Percentiles rank a stretch among this genome's conserved stretches.
phyloP scores from a whole-genome alignment of 768 basidiomycete genomes.

The Pleurotus cornucopiae region DNA sequence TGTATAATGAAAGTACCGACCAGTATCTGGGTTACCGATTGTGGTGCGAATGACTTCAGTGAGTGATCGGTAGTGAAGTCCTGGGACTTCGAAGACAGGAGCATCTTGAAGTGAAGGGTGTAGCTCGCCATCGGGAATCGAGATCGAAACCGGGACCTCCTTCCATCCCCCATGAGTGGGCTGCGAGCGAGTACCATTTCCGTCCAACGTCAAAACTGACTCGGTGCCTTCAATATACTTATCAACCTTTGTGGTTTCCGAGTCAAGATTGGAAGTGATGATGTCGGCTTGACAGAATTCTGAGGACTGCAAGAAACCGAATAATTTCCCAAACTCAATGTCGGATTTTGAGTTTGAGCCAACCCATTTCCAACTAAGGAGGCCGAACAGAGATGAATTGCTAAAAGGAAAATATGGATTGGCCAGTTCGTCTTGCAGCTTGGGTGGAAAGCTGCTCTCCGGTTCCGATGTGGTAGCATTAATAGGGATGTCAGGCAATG shows the following conservation, averaged over 20 bases:
- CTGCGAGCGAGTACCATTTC: not conserved
- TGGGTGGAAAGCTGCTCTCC: too few relatives aligned
- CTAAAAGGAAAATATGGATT: too few relatives aligned
- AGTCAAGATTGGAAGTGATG: not conserved
- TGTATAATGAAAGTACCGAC: conserved; percentile 13
- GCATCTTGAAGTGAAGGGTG: conserved; percentile 15
- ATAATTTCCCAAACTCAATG: not conserved
- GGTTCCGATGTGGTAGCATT: too few relatives aligned
- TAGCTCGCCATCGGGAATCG: conserved; percentile 17
- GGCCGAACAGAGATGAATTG: too few relatives aligned
- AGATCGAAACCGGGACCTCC: conserved; percentile 17
- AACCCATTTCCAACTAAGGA: too few relatives aligned
- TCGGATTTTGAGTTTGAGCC: too few relatives aligned
- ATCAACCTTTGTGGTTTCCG: not conserved
- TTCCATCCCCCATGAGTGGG: conserved; percentile 13
- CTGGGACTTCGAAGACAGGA: conserved; percentile 12
- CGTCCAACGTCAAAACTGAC: not conserved
- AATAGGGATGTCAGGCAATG: too few relatives aligned
- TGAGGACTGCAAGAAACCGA: not conserved
- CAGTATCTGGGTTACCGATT: not conserved
- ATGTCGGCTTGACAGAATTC: not conserved
- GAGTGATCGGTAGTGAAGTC: conserved; percentile 17
- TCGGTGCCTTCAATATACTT: not conserved
- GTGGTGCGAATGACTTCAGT: conserved; percentile 15
- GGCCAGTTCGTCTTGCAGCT: too few relatives aligned